Evolutionary conservation across 1,284 basidiomycete genomes (phyloP), one percentile per base, ranked within the genome.

Genomic region (Moniliophthora roreri): DNA sequence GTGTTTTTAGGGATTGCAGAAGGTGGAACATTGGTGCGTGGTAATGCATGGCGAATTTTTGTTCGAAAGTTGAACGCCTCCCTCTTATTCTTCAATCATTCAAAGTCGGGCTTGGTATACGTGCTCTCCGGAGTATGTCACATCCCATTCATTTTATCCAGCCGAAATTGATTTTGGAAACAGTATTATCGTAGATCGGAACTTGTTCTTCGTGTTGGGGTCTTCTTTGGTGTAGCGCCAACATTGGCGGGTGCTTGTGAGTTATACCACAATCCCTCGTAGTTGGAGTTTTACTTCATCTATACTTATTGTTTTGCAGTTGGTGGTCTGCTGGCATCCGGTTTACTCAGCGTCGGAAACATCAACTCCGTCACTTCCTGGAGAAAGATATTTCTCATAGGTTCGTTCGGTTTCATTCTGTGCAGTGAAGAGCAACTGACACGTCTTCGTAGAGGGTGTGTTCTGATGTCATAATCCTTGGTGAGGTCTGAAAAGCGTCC

Each of bases 1-100:
- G 68, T 78, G 1, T 73, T 79, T 56, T 64, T 80, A 15, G 78
- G 77, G 36, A 64, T 80, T 6, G 69, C 71, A 16, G 78, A 80
- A 60, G 76, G 76, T 28, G 79, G 78, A 9, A 77, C 78, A 16
- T 63, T 80, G 63, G 74, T 75, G 24, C 44, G 44, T 34, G n/a
- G n/a, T n/a, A n/a, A n/a, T n/a, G n/a, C n/a, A 49, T 67, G 7
- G 6, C 28, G 28, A 57, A 4, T 45, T 20, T 35, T 46, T 26
- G 15, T 32, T 37, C 18, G 10, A 39, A 18, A n/a, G 6, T 34
- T 11, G 15, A 37, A 26, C 36, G 4, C 4, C 13, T 41, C 36
- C 15, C 5, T 49, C 10, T 8, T 46, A 18, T 16, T 11, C n/a
- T 44, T 45, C 34, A 4, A 24, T 37, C 47, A 13, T 11, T 32